Conservation (phyloP, 139 green algal genomes). For the Gonium pectorale region DNA sequence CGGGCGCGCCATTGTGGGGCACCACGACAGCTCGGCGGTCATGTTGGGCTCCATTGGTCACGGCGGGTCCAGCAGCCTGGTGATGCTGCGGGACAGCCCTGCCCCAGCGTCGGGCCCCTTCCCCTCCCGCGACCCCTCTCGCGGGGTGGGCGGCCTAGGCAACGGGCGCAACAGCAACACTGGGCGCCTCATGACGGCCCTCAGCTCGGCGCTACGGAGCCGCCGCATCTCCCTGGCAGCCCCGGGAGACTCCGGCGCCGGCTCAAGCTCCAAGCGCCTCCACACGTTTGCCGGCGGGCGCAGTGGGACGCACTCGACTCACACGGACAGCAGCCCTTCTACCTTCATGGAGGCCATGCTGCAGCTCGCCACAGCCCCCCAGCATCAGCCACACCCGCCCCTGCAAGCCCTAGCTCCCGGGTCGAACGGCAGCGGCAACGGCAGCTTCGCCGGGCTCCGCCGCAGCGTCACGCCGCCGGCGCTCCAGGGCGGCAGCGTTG, state of each 20-base stretch:
- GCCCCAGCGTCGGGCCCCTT: no score
- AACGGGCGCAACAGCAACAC: conserved; percentile 24
- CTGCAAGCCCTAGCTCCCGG: neutral
- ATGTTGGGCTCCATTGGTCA: neutral
- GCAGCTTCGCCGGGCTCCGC: neutral
- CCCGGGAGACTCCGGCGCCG: neutral
- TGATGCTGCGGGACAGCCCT: no score
- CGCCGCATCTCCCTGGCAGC: conserved; percentile 2
- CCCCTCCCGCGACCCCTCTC: no score
- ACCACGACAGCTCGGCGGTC: neutral
- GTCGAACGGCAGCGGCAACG: neutral
- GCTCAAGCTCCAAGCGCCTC: neutral
- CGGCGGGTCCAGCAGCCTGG: no score
- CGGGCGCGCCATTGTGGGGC: neutral
- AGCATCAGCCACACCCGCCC: neutral
- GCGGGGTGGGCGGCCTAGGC: no score
- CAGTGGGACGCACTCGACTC: no score
- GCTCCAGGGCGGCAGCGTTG: neutral
- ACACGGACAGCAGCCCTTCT: neutral
- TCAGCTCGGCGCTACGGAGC: neutral
- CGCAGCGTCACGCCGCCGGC: neutral
- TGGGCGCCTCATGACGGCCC: conserved; percentile 3
- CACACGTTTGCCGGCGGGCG: neutral
- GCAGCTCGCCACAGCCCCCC: conserved; percentile 7
- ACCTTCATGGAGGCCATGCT: conserved; percentile 37